phyloP scores from a whole-genome alignment of 1,284 basidiomycete genomes.

The Trichosporon inkin region DNA sequence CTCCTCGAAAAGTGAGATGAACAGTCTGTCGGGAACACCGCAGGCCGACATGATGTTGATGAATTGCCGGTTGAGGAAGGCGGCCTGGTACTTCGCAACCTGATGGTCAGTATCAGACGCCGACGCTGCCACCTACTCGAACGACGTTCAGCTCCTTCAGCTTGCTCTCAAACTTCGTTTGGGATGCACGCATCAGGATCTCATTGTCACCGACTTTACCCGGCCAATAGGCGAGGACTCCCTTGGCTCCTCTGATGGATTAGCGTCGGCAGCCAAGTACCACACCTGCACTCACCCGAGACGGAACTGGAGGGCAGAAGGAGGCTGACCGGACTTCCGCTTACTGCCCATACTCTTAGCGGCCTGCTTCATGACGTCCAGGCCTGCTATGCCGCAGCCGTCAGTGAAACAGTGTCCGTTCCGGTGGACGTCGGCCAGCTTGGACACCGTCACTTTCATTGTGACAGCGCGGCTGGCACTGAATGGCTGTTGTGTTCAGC shows the following conservation, averaged over 20 bases:
- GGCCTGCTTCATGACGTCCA: slow-evolving; percentile 38
- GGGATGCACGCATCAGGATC: slow-evolving; percentile 40
- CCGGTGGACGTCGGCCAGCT: slow-evolving; percentile 18
- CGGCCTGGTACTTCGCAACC: slow-evolving; percentile 47
- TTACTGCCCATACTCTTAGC: slow-evolving; percentile 37
- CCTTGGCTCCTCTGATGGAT: slow-evolving; percentile 45
- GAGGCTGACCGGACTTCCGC: slow-evolving; percentile 28
- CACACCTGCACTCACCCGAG: slow-evolving; percentile 31
- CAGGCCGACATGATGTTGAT: slow-evolving; percentile 49
- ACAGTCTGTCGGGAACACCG: slow-evolving; percentile 38
- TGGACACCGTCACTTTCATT: slow-evolving; percentile 22
- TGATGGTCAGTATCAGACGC: slow-evolving; percentile 14
- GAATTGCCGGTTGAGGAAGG: slow-evolving; percentile 50
- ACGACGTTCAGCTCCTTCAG: slow-evolving; percentile 43
- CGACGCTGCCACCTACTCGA: slow-evolving; percentile 26
- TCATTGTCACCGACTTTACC: slow-evolving; percentile 28
- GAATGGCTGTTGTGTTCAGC: slow-evolving; percentile 30
- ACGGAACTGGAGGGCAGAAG: slow-evolving; percentile 49
- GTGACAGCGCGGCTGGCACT: slow-evolving; percentile 40
- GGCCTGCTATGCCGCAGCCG: slow-evolving; percentile 43
- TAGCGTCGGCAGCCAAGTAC: not conserved
- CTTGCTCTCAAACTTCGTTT: slow-evolving; percentile 45
- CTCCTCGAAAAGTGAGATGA: slow-evolving; percentile 39
- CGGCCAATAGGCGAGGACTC: slow-evolving; percentile 46
- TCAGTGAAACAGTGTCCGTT: slow-evolving; percentile 46